These are phyloP conservation scores for Phaeotremella fagi DNA, from an alignment of 768 basidiomycete genomes.

Conservation along the genomic window DNA sequence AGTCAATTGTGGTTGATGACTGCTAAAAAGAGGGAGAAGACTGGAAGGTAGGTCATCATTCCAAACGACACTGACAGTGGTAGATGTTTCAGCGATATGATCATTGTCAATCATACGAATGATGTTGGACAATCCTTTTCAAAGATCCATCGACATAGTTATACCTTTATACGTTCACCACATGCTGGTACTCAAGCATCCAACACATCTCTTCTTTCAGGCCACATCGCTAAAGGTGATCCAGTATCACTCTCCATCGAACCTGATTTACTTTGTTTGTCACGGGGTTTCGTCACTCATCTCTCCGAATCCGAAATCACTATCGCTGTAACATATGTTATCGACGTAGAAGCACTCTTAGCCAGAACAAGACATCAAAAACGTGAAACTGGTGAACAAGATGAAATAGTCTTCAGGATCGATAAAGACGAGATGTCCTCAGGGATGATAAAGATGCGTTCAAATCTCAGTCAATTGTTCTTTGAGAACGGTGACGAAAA, in stretches of 20 bases:
- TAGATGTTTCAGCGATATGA: slow-evolving; percentile 74
- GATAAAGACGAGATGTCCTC: slow-evolving; percentile 88
- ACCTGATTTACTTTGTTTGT: slow-evolving; percentile 75
- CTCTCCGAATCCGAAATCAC: slow-evolving; percentile 62
- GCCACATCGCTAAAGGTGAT: slow-evolving; percentile 73
- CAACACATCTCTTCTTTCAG: slow-evolving; percentile 59
- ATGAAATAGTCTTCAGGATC: slow-evolving; percentile 63
- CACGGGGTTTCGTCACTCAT: slow-evolving; percentile 74
- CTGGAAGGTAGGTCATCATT: slow-evolving; percentile 56
- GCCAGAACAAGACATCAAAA: slow-evolving; percentile 45
- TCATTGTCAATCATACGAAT: slow-evolving; percentile 53
- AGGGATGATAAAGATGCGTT: slow-evolving; percentile 81
- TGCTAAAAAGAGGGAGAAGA: slow-evolving; percentile 69
- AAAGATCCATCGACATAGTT: slow-evolving; percentile 73
- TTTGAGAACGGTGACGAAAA: slow-evolving; percentile 68
- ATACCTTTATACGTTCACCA: slow-evolving; percentile 57
- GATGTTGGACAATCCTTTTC: slow-evolving; percentile 51
- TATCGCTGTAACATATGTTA: slow-evolving; percentile 75
- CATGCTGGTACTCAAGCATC: slow-evolving; percentile 6
- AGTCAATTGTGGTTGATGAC: slow-evolving; percentile 92
- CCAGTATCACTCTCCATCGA: slow-evolving; percentile 82
- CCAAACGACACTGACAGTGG: neutral
- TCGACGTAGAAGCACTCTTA: slow-evolving; percentile 57
- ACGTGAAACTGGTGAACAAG: slow-evolving; percentile 2
- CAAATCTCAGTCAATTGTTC: slow-evolving; percentile 85